Conservation (phyloP, 768 basidiomycete species). For the Hygrophoropsis aurantiaca region DNA sequence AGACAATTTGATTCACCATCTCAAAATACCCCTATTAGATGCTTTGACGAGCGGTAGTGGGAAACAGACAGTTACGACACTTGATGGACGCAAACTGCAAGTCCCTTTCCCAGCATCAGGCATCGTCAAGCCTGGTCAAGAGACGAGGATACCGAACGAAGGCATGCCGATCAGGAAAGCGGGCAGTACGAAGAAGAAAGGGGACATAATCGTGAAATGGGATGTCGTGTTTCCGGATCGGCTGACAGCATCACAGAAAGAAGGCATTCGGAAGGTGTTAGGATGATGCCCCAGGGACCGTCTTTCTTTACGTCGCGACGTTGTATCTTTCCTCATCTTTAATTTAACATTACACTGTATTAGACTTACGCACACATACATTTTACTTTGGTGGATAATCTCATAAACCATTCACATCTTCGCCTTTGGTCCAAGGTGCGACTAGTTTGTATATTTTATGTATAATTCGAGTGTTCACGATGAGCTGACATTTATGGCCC, state of each 20-base stretch:
- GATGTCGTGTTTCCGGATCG: constrained; percentile 81
- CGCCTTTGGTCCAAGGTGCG: too few relatives aligned
- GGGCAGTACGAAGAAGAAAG: constrained; percentile 66
- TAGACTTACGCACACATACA: constrained; percentile 1
- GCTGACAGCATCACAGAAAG: constrained; percentile 76
- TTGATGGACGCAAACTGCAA: constrained; percentile 81
- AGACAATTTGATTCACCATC: constrained; percentile 67
- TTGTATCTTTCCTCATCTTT: neutral
- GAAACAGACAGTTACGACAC: constrained; percentile 58
- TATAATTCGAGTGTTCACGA: too few relatives aligned
- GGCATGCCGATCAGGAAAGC: constrained; percentile 93
- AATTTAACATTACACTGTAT: constrained; percentile 5
- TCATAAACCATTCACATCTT: neutral
- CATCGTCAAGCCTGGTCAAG: constrained; percentile 74
- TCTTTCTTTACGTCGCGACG: neutral
- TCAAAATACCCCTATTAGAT: constrained; percentile 77
- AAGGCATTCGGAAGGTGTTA: constrained; percentile 71
- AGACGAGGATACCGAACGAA: constrained; percentile 69
- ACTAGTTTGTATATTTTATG: too few relatives aligned
- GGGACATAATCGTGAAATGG: constrained; percentile 83
- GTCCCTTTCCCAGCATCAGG: constrained; percentile 59
- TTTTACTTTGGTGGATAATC: neutral
- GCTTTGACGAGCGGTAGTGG: constrained; percentile 65
- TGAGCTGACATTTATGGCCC: too few relatives aligned
- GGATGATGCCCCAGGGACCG: constrained; percentile 26